Evolutionary conservation across 2,329 filamentous ascomycete species (phyloP).

Genomic region (Diaporthe longicolla): DNA sequence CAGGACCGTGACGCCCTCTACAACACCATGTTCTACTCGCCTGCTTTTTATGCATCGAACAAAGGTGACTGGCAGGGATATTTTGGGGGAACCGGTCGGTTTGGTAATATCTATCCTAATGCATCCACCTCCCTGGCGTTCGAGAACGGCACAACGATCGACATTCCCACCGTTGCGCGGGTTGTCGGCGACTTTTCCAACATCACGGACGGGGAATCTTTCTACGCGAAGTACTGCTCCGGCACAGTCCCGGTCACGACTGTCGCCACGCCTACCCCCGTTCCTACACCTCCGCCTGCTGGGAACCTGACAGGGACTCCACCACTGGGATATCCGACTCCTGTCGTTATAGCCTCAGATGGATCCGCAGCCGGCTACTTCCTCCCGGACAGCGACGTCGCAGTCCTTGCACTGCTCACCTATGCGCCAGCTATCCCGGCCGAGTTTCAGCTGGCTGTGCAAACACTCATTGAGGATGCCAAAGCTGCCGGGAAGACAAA

Average conservation of each 20-base stretch:
- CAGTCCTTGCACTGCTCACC: conserved; percentile 50
- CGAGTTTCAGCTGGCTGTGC: conserved; percentile 52
- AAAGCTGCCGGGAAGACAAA: conserved; percentile 67
- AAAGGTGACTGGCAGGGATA: conserved; percentile 50
- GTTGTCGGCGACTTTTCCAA: conserved; percentile 53
- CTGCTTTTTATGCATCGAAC: conserved; percentile 40
- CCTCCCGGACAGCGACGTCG: conserved; percentile 51
- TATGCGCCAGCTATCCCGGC: conserved; percentile 48
- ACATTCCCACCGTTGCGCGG: conserved; percentile 52
- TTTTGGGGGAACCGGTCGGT: conserved; percentile 54
- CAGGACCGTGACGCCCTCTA: conserved; percentile 59
- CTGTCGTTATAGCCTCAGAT: conserved; percentile 50
- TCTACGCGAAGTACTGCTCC: conserved; percentile 48
- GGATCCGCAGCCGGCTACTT: conserved; percentile 52
- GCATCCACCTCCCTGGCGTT: conserved; percentile 56
- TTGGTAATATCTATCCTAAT: conserved; percentile 56
- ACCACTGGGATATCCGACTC: conserved; percentile 49
- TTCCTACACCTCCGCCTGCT: conserved; percentile 32
- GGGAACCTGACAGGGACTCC: conserved; percentile 36
- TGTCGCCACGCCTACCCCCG: conserved; percentile 33
- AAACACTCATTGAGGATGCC: conserved; percentile 51
- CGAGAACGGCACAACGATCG: conserved; percentile 54
- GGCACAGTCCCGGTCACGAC: conserved; percentile 38
- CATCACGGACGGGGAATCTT: conserved; percentile 51
- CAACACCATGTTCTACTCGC: conserved; percentile 58